Conservation (phyloP, 139 green algal genomes). For the Chlorella sp. region DNA sequence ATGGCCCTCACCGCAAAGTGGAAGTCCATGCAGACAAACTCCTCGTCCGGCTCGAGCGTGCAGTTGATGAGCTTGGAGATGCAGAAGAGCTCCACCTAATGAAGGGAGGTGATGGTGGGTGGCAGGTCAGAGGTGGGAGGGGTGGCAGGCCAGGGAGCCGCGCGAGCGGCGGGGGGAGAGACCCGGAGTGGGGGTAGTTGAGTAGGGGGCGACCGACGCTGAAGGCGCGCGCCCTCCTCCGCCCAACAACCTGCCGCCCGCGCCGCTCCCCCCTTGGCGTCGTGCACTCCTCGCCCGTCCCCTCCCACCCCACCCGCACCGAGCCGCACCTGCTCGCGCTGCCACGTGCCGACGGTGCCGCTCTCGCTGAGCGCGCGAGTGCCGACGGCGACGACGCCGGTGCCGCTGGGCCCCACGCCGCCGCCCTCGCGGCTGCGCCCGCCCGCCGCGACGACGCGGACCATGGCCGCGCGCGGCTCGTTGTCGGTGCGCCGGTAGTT, state of each 20-base stretch:
- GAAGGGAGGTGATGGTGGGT: not conserved
- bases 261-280: too few relatives aligned
- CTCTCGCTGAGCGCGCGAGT: conserved; percentile 81
- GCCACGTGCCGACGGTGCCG: conserved; percentile 82
- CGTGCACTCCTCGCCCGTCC: too few relatives aligned
- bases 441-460: conserved; percentile 87
- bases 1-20: conserved; percentile 78
- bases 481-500: conserved; percentile 92
- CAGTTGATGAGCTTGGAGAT: conserved; percentile 95
- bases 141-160: not conserved
- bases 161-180: not conserved
- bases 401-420: conserved; percentile 56
- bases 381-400: conserved; percentile 80
- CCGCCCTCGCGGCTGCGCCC: conserved; percentile 62
- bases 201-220: too few relatives aligned
- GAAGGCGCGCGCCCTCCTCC: too few relatives aligned
- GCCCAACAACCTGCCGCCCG: too few relatives aligned
- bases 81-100: conserved; percentile 92
- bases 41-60: conserved; percentile 92
- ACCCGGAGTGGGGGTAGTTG: too few relatives aligned
- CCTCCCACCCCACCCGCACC: not conserved
- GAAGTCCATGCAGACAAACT: conserved; percentile 95
- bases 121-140: not conserved
- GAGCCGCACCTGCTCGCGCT: conserved; percentile 64
- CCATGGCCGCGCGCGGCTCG: conserved; percentile 85